Conservation (phyloP, 495 filamentous ascomycete species). For the Daldinia vernicosa region DNA sequence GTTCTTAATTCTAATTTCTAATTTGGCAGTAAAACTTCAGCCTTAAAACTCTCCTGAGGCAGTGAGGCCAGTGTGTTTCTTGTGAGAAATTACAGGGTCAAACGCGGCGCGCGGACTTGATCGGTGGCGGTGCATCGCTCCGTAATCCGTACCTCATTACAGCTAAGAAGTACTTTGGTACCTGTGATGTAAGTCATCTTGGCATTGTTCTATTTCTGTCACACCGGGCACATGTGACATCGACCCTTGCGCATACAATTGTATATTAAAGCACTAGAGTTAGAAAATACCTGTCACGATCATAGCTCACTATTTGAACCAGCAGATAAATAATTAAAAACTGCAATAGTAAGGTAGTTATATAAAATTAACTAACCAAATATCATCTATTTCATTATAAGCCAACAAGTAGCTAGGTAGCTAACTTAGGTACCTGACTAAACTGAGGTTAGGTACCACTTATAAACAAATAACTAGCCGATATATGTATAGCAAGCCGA, state of each 20-base stretch:
- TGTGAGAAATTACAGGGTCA: slow-evolving; percentile 28
- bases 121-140: slow-evolving; percentile 25
- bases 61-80: slow-evolving; percentile 35
- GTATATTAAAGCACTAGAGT: too few relatives aligned
- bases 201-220: background rate
- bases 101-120: background rate
- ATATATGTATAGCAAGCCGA: background rate
- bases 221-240: background rate
- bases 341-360: background rate
- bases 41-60: slow-evolving; percentile 41
- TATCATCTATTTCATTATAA: background rate
- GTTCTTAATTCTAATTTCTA: background rate
- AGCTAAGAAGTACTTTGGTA: background rate
- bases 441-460: background rate
- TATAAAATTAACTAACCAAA: background rate
- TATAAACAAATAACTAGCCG: background rate
- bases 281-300: too few relatives aligned
- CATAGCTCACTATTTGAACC: too few relatives aligned
- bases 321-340: background rate
- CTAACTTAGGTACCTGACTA: background rate
- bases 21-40: slow-evolving; percentile 19
- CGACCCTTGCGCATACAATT: background rate
- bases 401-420: background rate
- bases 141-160: too few relatives aligned
- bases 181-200: background rate